These are phyloP conservation scores for Cryomyces antarcticus DNA, from an alignment of 495 filamentous ascomycete genomes.

Conservation along the genomic window DNA sequence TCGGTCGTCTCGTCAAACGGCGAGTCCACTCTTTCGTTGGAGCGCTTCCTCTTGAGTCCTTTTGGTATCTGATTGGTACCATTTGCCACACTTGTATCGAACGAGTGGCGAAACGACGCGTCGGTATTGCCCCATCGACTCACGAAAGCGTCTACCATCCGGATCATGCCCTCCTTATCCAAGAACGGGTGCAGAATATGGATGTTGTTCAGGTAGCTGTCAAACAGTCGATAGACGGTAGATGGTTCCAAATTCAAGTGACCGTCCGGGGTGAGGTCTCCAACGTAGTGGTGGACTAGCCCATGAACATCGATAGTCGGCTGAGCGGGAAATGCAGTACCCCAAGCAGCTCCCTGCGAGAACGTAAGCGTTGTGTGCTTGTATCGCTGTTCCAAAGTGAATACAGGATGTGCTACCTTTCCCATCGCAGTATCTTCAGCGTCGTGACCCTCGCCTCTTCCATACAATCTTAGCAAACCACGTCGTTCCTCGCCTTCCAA, in stretches of 20 bases:
- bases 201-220: constrained; percentile 59
- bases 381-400: constrained; percentile 11
- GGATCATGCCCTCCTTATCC: constrained; percentile 27
- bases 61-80: not conserved
- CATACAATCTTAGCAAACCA: constrained; percentile 55
- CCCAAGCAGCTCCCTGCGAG: constrained; percentile 18
- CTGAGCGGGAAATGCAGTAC: constrained; percentile 13
- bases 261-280: constrained; percentile 37
- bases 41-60: constrained; percentile 35
- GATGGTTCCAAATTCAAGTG: constrained; percentile 40
- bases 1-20: not conserved
- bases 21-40: constrained; percentile 7
- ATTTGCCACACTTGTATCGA: not conserved
- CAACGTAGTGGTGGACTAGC: constrained; percentile 8
- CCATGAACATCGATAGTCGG: constrained; percentile 5
- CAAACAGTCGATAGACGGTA: constrained; percentile 41
- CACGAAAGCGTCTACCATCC: constrained; percentile 33
- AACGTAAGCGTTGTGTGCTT: constrained; percentile 12
- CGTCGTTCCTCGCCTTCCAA: constrained; percentile 64
- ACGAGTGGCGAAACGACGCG: constrained; percentile 1
- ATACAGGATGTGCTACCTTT: constrained; percentile 14
- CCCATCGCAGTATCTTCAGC: constrained; percentile 7
- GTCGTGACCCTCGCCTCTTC: constrained; percentile 54
- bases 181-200: constrained; percentile 85
- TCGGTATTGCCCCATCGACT: constrained; percentile 11